These are phyloP conservation scores for Exobasidium rhododendri DNA, from an alignment of 1,284 basidiomycete species.

Conservation along the genomic window DNA sequence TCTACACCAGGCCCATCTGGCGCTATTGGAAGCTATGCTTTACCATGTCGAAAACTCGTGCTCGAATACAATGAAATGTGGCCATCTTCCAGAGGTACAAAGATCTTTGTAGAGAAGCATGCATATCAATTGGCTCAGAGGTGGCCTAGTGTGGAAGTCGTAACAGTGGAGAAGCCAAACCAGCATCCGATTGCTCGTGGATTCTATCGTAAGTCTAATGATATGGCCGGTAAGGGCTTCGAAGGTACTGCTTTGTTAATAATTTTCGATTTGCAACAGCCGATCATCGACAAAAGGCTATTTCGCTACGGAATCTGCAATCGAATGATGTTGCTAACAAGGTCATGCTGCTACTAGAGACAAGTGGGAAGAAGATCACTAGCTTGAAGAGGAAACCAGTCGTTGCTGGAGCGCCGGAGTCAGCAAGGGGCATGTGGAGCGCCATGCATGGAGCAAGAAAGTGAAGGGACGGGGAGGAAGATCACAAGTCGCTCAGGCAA, in stretches of 20 bases:
- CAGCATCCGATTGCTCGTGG: constrained; percentile 20
- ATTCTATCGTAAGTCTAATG: constrained; percentile 25
- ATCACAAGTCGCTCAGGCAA: not conserved
- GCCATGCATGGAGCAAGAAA: constrained; percentile 23
- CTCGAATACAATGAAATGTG: constrained; percentile 24
- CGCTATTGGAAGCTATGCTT: constrained; percentile 16
- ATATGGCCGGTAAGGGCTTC: not conserved
- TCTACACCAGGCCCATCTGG: constrained; percentile 20
- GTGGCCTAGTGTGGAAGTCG: constrained; percentile 25
- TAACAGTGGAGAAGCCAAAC: constrained; percentile 21
- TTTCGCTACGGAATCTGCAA: constrained; percentile 22
- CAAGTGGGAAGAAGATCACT: constrained; percentile 24
- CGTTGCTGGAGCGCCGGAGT: constrained; percentile 20
- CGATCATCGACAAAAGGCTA: constrained; percentile 25
- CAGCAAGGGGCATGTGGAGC: constrained; percentile 32
- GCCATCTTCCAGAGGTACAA: constrained; percentile 20
- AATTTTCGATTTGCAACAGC: constrained; percentile 16
- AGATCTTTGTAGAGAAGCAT: constrained; percentile 21
- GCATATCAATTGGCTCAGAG: constrained; percentile 18
- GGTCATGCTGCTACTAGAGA: constrained; percentile 23
- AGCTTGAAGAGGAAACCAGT: constrained; percentile 26
- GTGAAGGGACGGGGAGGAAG: not conserved
- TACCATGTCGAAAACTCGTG: constrained; percentile 30
- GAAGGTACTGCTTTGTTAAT: not conserved
- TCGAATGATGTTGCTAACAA: constrained; percentile 17